These are phyloP conservation scores for Lasiosphaeris hirsuta DNA, from an alignment of 495 filamentous ascomycete species.

Conservation along the genomic window DNA sequence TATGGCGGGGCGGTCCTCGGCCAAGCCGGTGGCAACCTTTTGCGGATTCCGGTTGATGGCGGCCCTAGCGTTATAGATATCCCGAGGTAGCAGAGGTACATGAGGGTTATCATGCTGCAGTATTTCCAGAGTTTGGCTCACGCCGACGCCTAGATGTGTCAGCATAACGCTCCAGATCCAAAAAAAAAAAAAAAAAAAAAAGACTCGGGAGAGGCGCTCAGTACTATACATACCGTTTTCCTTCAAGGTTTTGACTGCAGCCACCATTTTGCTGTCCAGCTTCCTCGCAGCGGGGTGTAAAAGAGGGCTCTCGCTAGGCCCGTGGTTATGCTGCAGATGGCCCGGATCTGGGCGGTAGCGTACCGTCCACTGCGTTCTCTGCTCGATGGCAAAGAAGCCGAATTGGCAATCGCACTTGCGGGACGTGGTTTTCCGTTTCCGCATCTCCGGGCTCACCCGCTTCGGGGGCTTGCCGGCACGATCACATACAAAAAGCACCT, in stretches of 20 bases:
- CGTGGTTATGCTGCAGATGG: conserved; percentile 53
- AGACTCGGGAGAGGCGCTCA: no score
- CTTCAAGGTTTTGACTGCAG: conserved; percentile 53
- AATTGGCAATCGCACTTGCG: conserved; percentile 58
- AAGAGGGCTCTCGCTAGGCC: conserved; percentile 53
- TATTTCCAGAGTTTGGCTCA: conserved; percentile 54
- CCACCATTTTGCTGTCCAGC: conserved; percentile 55
- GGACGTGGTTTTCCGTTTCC: conserved; percentile 55
- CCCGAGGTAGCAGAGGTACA: conserved; percentile 51
- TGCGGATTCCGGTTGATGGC: conserved; percentile 57
- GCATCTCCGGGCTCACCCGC: conserved; percentile 49
- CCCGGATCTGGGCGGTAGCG: conserved; percentile 49
- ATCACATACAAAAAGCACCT: conserved; percentile 57
- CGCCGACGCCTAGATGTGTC: conserved; percentile 46
- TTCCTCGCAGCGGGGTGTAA: conserved; percentile 55
- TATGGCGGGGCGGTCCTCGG: conserved; percentile 51
- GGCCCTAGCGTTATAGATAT: conserved; percentile 57
- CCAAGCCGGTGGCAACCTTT: conserved; percentile 48
- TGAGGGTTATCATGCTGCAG: conserved; percentile 53
- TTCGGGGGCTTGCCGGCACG: conserved; percentile 52
- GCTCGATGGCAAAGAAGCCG: conserved; percentile 56
- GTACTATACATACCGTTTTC: conserved; percentile 45
- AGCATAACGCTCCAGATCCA: conserved; percentile 12
- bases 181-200: neutral
- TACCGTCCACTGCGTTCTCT: conserved; percentile 54